A percentile compares a stretch with the other conserved stretches of the same genome.
Evolutionary conservation across 768 basidiomycete genomes (phyloP).

Genomic region (Leccinum variicolor): DNA sequence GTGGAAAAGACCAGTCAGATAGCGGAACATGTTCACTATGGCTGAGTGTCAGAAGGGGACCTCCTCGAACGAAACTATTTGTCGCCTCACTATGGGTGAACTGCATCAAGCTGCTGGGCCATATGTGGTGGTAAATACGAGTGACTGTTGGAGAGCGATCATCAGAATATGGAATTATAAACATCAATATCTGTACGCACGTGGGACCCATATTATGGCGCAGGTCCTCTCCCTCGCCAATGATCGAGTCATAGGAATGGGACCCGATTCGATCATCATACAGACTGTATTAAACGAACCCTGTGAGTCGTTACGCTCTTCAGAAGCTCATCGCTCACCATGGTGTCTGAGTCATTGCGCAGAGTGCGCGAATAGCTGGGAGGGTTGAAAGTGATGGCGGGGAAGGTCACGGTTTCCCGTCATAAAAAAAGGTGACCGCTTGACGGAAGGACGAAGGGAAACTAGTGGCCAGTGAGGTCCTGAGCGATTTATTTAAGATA

Average conservation of each 20-base stretch:
- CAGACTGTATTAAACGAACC: conserved; percentile 1
- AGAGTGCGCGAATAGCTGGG: neutral
- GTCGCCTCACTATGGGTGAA: conserved; percentile 9
- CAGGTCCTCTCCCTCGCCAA: neutral
- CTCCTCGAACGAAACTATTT: neutral
- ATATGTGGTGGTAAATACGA: neutral
- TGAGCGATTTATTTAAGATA: conserved; percentile 18
- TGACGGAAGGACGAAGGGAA: conserved; percentile 2
- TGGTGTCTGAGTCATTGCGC: conserved; percentile 11
- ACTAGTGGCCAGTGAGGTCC: conserved; percentile 4
- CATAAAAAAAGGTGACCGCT: conserved; percentile 15
- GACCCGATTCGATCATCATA: conserved; percentile 5
- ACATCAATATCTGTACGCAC: conserved; percentile 7
- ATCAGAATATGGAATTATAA: conserved; percentile 4
- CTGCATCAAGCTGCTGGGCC: neutral
- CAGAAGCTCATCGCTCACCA: conserved; percentile 4
- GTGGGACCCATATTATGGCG: neutral
- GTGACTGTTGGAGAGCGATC: conserved; percentile 1
- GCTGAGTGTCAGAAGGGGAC: neutral
- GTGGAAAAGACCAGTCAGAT: neutral
- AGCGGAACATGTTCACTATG: conserved; percentile 5
- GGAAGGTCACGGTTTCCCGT: conserved; percentile 6
- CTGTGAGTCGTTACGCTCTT: neutral
- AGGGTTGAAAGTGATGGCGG: neutral
- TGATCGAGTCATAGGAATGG: neutral